Conservation (phyloP, 148 eudicot species). For the Rhododendron ferrugineum region DNA sequence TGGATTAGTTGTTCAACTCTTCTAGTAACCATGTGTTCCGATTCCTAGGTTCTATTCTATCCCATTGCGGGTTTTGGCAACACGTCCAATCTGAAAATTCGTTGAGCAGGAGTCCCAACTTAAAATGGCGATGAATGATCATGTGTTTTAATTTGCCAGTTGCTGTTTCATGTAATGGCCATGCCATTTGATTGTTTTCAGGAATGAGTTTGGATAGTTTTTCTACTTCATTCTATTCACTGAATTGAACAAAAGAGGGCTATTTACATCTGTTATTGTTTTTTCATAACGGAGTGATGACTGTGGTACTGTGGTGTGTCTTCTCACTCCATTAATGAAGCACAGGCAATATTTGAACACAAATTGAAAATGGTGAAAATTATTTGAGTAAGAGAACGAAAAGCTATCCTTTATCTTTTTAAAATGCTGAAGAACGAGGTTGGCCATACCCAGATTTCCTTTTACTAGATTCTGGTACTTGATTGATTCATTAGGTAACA, state of each 20-base stretch:
- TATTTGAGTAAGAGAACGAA: not conserved
- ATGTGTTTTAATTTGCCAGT: not conserved
- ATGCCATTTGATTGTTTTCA: not conserved
- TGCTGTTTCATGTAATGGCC: not conserved
- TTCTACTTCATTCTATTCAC: not conserved
- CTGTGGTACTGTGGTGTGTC: not conserved
- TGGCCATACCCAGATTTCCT: not conserved
- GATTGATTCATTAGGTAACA: conserved; percentile 55
- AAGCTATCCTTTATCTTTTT: not conserved
- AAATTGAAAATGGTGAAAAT: not conserved
- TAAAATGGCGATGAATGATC: not conserved
- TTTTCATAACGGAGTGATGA: not conserved
- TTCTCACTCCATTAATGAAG: not conserved
- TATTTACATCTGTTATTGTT: not conserved
- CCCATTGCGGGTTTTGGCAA: not conserved
- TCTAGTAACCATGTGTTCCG: not conserved
- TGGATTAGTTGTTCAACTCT: not conserved
- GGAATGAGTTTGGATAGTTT: not conserved
- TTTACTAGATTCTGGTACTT: not conserved
- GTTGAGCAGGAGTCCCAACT: not conserved
- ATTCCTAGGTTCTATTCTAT: not conserved
- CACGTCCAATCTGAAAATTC: not conserved
- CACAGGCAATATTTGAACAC: not conserved
- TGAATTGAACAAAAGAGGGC: not conserved
- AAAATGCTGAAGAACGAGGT: not conserved